Evolutionary conservation across 352 stramenopile species (phyloP).

Genomic region (Peronospora farinosa): DNA sequence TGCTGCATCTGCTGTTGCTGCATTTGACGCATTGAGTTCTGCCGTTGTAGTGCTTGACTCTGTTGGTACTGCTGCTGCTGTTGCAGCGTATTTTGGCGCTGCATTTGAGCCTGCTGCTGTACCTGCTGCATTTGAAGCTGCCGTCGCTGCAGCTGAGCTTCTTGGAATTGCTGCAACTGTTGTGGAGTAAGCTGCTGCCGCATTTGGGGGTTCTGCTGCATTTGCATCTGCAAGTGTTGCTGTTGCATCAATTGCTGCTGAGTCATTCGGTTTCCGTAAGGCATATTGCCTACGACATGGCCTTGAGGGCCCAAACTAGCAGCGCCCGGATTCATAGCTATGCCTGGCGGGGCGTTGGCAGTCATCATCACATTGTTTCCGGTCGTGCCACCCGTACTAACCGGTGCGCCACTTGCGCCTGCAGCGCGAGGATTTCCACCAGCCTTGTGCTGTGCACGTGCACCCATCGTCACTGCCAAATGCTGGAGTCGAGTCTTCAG

Average conservation of each 20-base stretch:
- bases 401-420: constrained; percentile 30
- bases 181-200: constrained; percentile 74
- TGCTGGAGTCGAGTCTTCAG: constrained; percentile 95
- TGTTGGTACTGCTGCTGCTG: constrained; percentile 57
- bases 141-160: constrained; percentile 62
- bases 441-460: constrained; percentile 73
- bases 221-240: constrained; percentile 75
- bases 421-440: constrained; percentile 38
- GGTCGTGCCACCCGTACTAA: constrained; percentile 17
- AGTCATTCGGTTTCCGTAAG: constrained; percentile 68
- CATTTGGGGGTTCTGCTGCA: constrained; percentile 77
- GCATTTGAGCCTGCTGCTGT: constrained; percentile 55
- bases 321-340: constrained; percentile 47
- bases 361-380: constrained; percentile 47
- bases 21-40: constrained; percentile 59
- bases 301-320: constrained; percentile 51
- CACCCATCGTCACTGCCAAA: constrained; percentile 89
- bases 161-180: constrained; percentile 76
- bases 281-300: constrained; percentile 65
- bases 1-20: constrained; percentile 56
- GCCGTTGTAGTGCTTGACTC: constrained; percentile 38
- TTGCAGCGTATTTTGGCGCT: constrained; percentile 50
- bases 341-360: constrained; percentile 32
- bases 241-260: constrained; percentile 75
- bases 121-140: constrained; percentile 58